Evolutionary conservation across 768 basidiomycete genomes (phyloP), one percentile per base, ranked within the genome.

Genomic region (Tricholoma bakamatsutake): DNA sequence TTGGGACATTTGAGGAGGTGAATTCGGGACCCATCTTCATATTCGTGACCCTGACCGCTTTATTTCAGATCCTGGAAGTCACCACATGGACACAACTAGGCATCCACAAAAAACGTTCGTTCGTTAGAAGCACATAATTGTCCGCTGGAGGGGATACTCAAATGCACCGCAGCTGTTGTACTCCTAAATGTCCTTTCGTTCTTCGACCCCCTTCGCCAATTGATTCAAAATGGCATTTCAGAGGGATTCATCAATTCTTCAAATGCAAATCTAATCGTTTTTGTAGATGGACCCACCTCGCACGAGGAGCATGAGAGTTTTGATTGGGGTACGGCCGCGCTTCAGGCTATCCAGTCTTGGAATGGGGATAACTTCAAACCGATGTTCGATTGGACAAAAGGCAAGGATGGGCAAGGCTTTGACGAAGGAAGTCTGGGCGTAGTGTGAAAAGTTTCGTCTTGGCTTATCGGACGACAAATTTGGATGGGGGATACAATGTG

Each of bases 1-100:
- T 84, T 65, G 96, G 96, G 9, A 98, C 95, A 0, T 91, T 93
- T 59, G 97, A 99, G 71, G 96, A 98, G 80, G 90, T 87, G 30
- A 57, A 67, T 54, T 10, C n/a, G 17, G 33, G 46, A 52, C 55
- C 18, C 37, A 63, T 56, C 31, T 40, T 43, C 9, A 11, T 13
- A 9, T 46, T 28, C 34, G 42, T 40, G 11, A 10, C 49, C 17
- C 15, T 52, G 4, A 30, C 17, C 11, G 11, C 39, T 13, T 21
- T 4, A 13, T 49, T 21, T 40, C 60, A 92, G 88, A 72, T 92
- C n/a, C 69, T 97, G 28, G 96, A 98, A 70, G 94, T 91, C 59
- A 81, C 86, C 12, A 97, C 95, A 0, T 99, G 96, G 96, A 90
- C 90, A 17, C 96, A 98, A 65, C 69, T 97, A 5, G 88, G 88